phyloP scores from a whole-genome alignment of 2,329 filamentous ascomycete species.

The Botryosphaeria agaves region DNA sequence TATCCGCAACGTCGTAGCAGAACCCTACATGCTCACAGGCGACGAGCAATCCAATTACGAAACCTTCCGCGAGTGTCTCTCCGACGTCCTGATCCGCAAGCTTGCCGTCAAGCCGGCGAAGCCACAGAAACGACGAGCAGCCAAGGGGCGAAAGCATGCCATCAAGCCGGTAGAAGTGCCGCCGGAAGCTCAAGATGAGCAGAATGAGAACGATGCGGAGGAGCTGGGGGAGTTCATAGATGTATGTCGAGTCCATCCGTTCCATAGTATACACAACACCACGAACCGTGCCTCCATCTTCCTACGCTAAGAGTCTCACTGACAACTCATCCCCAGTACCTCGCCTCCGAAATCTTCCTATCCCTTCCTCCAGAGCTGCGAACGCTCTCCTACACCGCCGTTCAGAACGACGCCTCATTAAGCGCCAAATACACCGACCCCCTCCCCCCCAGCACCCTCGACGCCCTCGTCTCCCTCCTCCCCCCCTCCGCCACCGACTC shows the following conservation, averaged over 20 bases:
- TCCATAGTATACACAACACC: background rate
- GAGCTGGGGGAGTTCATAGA: slow-evolving; percentile 68
- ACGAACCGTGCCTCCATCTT: background rate
- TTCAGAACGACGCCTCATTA: slow-evolving; percentile 31
- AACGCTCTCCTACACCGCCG: slow-evolving; percentile 40
- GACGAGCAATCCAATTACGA: slow-evolving; percentile 39
- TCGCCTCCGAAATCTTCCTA: slow-evolving; percentile 51
- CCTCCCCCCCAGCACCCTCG: slow-evolving; percentile 32
- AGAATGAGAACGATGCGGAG: slow-evolving; percentile 30
- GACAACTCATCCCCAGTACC: slow-evolving; percentile 32
- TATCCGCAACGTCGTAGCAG: background rate
- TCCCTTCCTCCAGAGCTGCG: slow-evolving; percentile 44
- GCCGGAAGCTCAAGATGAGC: slow-evolving; percentile 4
- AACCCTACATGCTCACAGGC: slow-evolving; percentile 14
- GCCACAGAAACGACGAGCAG: slow-evolving; percentile 25
- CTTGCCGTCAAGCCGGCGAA: slow-evolving; percentile 30
- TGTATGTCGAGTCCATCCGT: slow-evolving; percentile 17
- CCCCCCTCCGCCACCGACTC: slow-evolving; percentile 48
- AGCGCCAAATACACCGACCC: slow-evolving; percentile 40
- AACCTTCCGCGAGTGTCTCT: slow-evolving; percentile 58
- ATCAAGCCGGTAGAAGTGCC: slow-evolving; percentile 17
- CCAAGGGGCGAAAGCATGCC: slow-evolving; percentile 21
- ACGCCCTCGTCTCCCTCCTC: slow-evolving; percentile 34
- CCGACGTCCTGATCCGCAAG: slow-evolving; percentile 48
- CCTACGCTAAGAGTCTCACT: too few species aligned